Conservation (phyloP, 768 basidiomycete genomes). For the Lentinula detonsa region DNA sequence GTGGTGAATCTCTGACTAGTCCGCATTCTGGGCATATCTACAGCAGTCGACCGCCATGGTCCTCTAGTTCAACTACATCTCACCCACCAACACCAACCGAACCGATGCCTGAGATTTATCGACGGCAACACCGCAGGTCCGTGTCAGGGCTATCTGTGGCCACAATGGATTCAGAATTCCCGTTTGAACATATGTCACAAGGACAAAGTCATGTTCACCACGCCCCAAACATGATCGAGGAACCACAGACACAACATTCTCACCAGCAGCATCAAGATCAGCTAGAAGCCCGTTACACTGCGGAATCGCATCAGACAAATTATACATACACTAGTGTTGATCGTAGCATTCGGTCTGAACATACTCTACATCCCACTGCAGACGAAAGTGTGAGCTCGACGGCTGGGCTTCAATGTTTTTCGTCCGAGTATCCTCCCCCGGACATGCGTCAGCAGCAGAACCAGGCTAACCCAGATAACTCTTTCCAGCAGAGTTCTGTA, state of each 20-base stretch:
- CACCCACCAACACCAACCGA: neutral
- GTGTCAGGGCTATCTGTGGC: neutral
- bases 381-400: neutral
- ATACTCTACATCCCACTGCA: neutral
- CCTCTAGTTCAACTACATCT: neutral
- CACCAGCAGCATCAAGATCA: neutral
- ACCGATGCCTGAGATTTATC: neutral
- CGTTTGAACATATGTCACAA: neutral
- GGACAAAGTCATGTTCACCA: neutral
- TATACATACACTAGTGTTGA: neutral
- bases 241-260: neutral
- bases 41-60: neutral
- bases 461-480: neutral
- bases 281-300: neutral
- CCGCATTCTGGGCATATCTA: neutral
- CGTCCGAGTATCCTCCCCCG: neutral
- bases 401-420: neutral
- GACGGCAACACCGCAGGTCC: neutral
- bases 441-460: neutral
- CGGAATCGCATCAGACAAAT: neutral
- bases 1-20: neutral
- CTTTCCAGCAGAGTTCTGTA: neutral
- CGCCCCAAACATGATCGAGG: neutral
- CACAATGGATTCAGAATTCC: neutral
- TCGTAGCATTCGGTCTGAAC: too few species aligned